These are phyloP conservation scores for Coleophoma eucalyptorum DNA, from an alignment of 2,329 filamentous ascomycete genomes.

Conservation along the genomic window DNA sequence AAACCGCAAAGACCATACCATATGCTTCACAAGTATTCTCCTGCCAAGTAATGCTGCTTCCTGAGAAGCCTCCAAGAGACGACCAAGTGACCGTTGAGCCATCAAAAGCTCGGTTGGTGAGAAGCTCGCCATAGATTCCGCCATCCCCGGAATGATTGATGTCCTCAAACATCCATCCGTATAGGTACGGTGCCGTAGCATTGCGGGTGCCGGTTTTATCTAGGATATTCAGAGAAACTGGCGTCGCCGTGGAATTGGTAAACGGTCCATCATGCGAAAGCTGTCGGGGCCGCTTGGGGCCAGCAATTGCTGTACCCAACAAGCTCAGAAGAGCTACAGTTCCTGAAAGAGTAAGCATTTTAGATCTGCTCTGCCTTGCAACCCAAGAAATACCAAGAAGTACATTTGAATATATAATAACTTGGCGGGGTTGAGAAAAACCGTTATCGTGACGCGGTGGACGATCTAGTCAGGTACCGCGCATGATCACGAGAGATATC, in stretches of 20 bases:
- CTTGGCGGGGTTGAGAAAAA: no score
- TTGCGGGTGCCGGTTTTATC: constrained; percentile 6
- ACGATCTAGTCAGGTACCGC: no score
- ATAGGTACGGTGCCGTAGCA: constrained; percentile 14
- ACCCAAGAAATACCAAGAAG: no score
- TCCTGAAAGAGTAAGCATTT: not conserved
- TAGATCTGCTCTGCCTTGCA: not conserved
- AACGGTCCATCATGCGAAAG: not conserved
- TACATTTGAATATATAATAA: no score
- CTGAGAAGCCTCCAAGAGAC: constrained; percentile 1
- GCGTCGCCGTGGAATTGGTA: not conserved
- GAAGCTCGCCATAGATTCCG: constrained; percentile 67
- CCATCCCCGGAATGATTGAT: constrained; percentile 48
- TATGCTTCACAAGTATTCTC: constrained; percentile 12
- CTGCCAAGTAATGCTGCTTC: constrained; percentile 9
- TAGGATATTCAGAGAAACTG: constrained; percentile 1
- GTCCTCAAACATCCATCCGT: constrained; percentile 21
- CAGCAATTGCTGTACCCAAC: not conserved
- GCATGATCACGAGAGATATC: no score
- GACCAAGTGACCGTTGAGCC: constrained; percentile 17
- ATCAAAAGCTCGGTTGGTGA: constrained; percentile 68
- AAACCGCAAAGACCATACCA: constrained; percentile 18
- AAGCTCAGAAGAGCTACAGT: not conserved
- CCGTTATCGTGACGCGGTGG: no score
- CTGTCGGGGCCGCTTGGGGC: not conserved